Evolutionary conservation across 495 filamentous ascomycete species (phyloP), one percentile per base, ranked within the genome.

Genomic region (Astrothelium macrocarpum): DNA sequence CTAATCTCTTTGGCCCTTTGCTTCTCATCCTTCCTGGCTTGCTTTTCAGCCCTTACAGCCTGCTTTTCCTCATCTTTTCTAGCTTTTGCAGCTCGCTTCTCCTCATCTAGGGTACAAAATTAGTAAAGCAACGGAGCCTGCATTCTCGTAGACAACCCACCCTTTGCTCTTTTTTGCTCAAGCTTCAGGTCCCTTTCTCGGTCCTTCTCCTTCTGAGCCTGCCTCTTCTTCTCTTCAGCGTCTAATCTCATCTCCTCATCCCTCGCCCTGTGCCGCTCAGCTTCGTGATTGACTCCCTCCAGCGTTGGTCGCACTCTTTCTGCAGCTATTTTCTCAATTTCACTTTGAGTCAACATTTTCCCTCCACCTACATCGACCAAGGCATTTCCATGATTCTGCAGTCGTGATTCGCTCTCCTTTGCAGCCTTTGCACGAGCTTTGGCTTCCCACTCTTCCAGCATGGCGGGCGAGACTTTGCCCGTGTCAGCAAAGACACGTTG

Each of bases 231-330:
- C 66, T 83, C 76, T 65, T 83, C 79, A 53, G 78, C 74, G 63
- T 87, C 82, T 26, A 85, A 73, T 14, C 80, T 76, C 18, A 75
- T 73, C 67, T 86, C 85, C 39, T 83, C 70, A 53, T 87, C 83
- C 61, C 80, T 75, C 12, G 84, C 84, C 43, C 79, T 78, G 68
- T 89, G 85, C 58, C 77, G 77, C 69, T 93, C 89, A 0, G 87
- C 87, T 34, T 83, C 85, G 23, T 87, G 85, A 59, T 85, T 84
- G 42, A 98, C 95, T 67, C 96, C 90, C 70, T 97, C 89, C n/a
- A 98, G 73, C 0, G 94, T 83, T 20, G 94, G 94, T 73, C 90
- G 89, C n/a, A 98, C 80, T 68, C 87, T 85, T 34, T 81, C 80
- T 11, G 83, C 83, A 0, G 94, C 94, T 65, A 97, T 85, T 12